These are phyloP conservation scores for Dentipellis sp. DNA, from an alignment of 768 basidiomycete species.

Conservation along the genomic window DNA sequence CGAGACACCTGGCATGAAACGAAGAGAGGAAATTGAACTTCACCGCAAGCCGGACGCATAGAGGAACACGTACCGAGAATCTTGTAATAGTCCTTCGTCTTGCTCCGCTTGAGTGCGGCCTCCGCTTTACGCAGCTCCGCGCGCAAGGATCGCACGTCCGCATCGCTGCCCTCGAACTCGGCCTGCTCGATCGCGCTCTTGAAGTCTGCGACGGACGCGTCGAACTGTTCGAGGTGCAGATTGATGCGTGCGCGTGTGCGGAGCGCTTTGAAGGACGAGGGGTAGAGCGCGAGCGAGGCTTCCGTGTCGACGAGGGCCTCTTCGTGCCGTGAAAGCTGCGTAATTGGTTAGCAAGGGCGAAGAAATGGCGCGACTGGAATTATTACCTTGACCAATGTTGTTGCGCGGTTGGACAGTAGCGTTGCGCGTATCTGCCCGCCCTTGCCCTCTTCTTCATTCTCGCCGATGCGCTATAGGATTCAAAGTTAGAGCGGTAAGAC, in stretches of 20 bases:
- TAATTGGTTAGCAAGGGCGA: not conserved
- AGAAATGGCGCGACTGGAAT: not conserved
- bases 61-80: slow-evolving; percentile 37
- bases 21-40: not conserved
- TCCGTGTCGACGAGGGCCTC: slow-evolving; percentile 69
- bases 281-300: slow-evolving; percentile 50
- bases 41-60: not conserved
- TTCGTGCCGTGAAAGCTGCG: slow-evolving; percentile 51
- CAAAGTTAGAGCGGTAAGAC: too few relatives aligned
- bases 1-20: slow-evolving; percentile 26
- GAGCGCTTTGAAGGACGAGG: slow-evolving; percentile 74
- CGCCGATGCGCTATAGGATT: slow-evolving; percentile 50
- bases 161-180: slow-evolving; percentile 49
- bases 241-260: slow-evolving; percentile 80
- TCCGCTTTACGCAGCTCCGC: slow-evolving; percentile 76
- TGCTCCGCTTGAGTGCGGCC: slow-evolving; percentile 73
- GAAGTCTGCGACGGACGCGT: slow-evolving; percentile 66
- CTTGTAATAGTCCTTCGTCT: slow-evolving; percentile 87
- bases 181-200: slow-evolving; percentile 72
- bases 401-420: slow-evolving; percentile 76
- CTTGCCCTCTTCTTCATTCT: slow-evolving; percentile 57
- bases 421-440: slow-evolving; percentile 79
- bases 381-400: slow-evolving; percentile 64
- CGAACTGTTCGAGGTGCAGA: slow-evolving; percentile 66
- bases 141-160: slow-evolving; percentile 52